Evolutionary conservation across 805 yeast genomes (phyloP), one percentile per base, ranked within the genome.

Genomic region (Phaffomyces opuntiae): DNA sequence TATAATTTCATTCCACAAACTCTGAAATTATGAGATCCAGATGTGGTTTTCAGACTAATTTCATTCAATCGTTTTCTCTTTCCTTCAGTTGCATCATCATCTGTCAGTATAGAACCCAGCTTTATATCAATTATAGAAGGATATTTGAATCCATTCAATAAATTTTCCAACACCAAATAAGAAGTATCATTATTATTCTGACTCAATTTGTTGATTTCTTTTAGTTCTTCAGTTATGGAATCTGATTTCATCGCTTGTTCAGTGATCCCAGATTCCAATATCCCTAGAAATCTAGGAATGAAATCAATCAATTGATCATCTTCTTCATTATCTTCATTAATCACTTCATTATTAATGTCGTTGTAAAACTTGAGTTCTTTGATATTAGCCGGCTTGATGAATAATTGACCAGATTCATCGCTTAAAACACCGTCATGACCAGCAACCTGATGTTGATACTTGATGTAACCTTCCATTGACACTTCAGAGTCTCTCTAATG

Each of bases 41-140:
- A 83, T 0, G 98, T 91, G 1, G 98, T 91, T 0, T 67, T 47
- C 2, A 65, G 59, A 39, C 93, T 75, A 0, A 93, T 96, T 25
- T 70, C 64, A 27, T 64, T 66, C 56, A 91, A 65, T 37, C 98
- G 62, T 42, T 64, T 64, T 14, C 64, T 70, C 56, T 93, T 91
- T 27, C 79, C 96, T 0, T 53, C 59, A 3, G 75, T 50, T 1
- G 87, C 79, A 13, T 56, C 53, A 7, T 72, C 77, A 62, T 91
- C 98, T 54, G 83, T 79, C 34, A 91, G 65, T 9, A 72, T 58
- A 7, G 78, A 63, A 0, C 99, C 99, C 4, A 91, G 68, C 60
- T 91, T 91, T 40, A 91, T 77, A 61, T 91, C 99, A 50, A 91
- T 56, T 2, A 93, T 73, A 45, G 84, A 76, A 0, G 98, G 97